A percentile compares a stretch with the other conserved stretches of the same genome.
phyloP scores from a whole-genome alignment of 1,284 basidiomycete genomes.

The Bjerkandera adusta region DNA sequence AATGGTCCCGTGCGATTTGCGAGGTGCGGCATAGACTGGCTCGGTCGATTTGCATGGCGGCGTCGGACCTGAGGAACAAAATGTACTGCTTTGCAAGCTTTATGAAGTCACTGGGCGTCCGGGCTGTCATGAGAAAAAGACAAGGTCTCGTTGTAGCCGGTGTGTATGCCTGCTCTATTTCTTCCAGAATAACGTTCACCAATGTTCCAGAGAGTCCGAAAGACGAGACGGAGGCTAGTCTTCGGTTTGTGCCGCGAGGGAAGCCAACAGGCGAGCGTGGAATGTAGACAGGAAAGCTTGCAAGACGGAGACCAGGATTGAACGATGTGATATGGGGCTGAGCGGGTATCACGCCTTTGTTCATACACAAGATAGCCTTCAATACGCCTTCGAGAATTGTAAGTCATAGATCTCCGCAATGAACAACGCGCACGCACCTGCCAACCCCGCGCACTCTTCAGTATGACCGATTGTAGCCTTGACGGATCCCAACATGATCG shows the following conservation, averaged over 20 bases:
- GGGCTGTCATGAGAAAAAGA: background rate
- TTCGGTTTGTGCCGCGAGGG: background rate
- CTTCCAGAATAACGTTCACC: conserved; percentile 15
- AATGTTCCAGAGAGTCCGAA: conserved; percentile 19
- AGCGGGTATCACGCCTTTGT: conserved; percentile 15
- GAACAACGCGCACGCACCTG: conserved; percentile 8
- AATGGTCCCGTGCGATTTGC: conserved; percentile 14
- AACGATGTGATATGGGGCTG: conserved; percentile 14
- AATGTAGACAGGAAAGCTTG: background rate
- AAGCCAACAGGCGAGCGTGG: background rate
- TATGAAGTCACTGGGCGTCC: background rate
- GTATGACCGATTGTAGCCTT: conserved; percentile 20
- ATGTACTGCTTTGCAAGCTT: background rate
- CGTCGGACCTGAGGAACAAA: background rate
- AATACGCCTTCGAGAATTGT: conserved; percentile 11
- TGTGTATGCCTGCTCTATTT: background rate
- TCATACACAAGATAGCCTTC: conserved; percentile 16
- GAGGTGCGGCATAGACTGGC: conserved; percentile 2
- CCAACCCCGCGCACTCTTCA: conserved; percentile 19
- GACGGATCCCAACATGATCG: conserved; percentile 14
- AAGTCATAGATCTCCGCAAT: no score
- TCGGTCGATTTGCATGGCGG: background rate
- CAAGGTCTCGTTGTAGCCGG: background rate
- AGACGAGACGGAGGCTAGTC: conserved; percentile 12
- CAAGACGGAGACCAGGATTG: conserved; percentile 5